Conservation (phyloP, 768 basidiomycete species). For the Rhizopogon vulgaris region DNA sequence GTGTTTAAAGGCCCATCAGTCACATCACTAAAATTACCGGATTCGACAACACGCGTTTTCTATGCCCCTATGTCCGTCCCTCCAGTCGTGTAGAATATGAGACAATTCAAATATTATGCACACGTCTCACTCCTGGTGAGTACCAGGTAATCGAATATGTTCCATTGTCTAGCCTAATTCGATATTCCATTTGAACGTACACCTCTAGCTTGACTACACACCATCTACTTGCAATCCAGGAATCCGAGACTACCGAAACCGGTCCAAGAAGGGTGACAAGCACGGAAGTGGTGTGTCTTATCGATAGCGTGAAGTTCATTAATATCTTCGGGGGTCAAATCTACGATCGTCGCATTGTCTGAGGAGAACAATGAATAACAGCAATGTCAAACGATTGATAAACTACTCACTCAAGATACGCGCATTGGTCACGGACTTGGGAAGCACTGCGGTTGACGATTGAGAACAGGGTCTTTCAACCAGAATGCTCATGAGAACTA, state of each 20-base stretch:
- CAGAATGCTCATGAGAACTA: constrained; percentile 2
- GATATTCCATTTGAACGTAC: not conserved
- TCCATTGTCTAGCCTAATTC: too few species aligned
- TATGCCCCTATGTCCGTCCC: too few species aligned
- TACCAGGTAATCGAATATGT: too few species aligned
- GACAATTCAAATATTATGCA: too few species aligned
- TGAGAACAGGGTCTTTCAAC: constrained; percentile 7
- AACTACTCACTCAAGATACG: constrained; percentile 48
- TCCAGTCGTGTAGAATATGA: too few species aligned
- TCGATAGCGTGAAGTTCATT: constrained; percentile 51
- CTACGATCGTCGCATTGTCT: constrained; percentile 58
- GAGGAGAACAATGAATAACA: constrained; percentile 2
- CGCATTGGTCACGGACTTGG: constrained; percentile 69
- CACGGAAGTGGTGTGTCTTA: constrained; percentile 58
- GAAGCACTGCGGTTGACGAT: constrained; percentile 40
- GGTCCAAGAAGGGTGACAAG: constrained; percentile 59
- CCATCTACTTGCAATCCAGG: constrained; percentile 41
- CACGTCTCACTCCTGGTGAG: too few species aligned
- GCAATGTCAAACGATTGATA: not conserved
- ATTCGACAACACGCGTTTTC: too few species aligned
- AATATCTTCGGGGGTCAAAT: constrained; percentile 58
- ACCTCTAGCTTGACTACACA: not conserved
- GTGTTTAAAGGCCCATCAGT: too few species aligned
- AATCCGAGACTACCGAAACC: constrained; percentile 59
- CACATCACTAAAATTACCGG: too few species aligned